Evolutionary conservation across 2,329 filamentous ascomycete genomes (phyloP), one percentile per base, ranked within the genome.

Genomic region (Fusarium acutatum): DNA sequence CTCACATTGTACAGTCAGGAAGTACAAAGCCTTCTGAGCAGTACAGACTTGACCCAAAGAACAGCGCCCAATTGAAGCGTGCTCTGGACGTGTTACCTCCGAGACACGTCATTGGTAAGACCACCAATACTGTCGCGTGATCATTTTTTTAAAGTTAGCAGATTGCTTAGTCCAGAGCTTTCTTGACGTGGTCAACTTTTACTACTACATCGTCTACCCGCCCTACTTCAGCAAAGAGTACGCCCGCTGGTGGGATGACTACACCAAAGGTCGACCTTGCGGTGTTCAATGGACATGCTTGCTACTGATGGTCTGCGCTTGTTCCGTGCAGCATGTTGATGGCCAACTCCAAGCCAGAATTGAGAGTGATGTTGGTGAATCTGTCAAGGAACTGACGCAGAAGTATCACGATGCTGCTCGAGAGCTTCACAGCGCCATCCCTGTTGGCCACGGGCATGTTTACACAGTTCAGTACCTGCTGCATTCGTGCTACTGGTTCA

Each of bases 191-290:
- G 66, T 69, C 26, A 69, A 70, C 35, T 69, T 69, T 49, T 69
- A 69, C 46, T 69, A 69, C 35, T 69, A 69, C 41, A 69, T 69
- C 1, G 67, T 69, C 7, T 69, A 69, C 10, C 67, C 67, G 7
- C 67, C 67, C 18, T 37, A 70, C 10, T 69, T 69, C 20, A 69
- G 67, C 60, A 69, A 70, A 17, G 66, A 69, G n/a, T 69, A 69
- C 7, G 52, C 66, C 9, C 32, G 35, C 12, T 69, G 67, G 67
- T 69, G 67, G 66, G 66, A 69, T 6, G 66, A 69, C 28, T 65
- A 70, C 40, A 70, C 59, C 26, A 65, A 65, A 26, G 52, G 46
- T 5, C 66, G 66, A 11, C 26, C 66, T 17, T 59, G 59, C 4
- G 67, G 67, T 6, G 67, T 60, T 12, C 67, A 69, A n/a, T 70